Conservation (phyloP, 345 rosid genomes). For the Pugionium cornutum region DNA sequence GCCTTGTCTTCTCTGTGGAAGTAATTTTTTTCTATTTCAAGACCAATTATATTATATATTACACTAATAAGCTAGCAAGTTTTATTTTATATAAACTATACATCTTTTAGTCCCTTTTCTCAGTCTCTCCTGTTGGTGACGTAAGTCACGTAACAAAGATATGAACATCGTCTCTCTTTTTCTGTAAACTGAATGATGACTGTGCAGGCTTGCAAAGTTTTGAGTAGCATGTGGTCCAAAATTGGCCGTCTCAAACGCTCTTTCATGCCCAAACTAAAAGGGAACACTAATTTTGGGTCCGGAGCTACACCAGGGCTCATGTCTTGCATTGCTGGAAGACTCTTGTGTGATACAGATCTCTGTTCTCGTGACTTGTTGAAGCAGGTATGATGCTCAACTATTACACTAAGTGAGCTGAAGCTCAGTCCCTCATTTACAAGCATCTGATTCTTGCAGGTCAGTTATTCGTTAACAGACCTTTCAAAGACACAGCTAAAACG, state of each 20-base stretch:
- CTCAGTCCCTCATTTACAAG: conserved; percentile 33
- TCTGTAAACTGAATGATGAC: conserved; percentile 10
- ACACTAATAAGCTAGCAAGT: not conserved
- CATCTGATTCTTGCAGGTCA: conserved; percentile 64
- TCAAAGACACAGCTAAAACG: conserved; percentile 85
- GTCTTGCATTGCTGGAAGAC: conserved; percentile 96
- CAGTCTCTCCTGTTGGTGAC: conserved; percentile 4
- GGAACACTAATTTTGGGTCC: conserved; percentile 71
- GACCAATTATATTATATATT: conserved; percentile 1
- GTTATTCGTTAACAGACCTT: conserved; percentile 93
- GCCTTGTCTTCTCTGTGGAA: conserved; percentile 7
- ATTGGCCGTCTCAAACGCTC: conserved; percentile 96
- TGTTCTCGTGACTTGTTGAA: conserved; percentile 87
- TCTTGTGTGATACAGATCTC: conserved; percentile 87
- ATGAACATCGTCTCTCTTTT: conserved; percentile 1
- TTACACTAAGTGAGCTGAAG: conserved; percentile 23
- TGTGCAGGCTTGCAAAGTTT: conserved; percentile 81
- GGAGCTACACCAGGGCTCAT: conserved; percentile 95
- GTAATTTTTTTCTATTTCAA: not conserved
- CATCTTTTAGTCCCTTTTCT: conserved; percentile 15
- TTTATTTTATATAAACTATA: conserved; percentile 2
- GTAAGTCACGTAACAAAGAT: conserved; percentile 11
- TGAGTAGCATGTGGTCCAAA: conserved; percentile 95
- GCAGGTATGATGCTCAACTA: conserved; percentile 56
- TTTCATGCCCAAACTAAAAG: conserved; percentile 88